These are phyloP conservation scores for Thraustotheca clavata DNA, from an alignment of 352 stramenopile species.

Conservation along the genomic window DNA sequence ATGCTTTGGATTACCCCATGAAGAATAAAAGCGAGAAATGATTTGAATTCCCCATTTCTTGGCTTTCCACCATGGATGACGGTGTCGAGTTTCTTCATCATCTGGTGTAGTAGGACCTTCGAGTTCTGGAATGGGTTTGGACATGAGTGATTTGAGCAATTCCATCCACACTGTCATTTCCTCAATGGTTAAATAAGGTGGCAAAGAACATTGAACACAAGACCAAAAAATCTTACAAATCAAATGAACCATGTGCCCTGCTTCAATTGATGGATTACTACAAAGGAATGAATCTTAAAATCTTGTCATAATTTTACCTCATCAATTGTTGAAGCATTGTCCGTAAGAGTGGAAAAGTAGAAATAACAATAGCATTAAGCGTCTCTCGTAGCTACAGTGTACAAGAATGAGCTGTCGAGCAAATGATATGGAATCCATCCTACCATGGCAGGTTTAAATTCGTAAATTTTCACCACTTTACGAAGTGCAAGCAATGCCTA, in stretches of 20 bases:
- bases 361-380: slow-evolving; percentile 88
- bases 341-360: slow-evolving; percentile 90
- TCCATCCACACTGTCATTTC: slow-evolving; percentile 66
- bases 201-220: slow-evolving; percentile 76
- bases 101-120: slow-evolving; percentile 40
- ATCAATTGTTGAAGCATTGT: slow-evolving; percentile 83
- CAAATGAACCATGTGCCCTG: slow-evolving; percentile 87
- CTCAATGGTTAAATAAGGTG: slow-evolving; percentile 38
- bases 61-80: slow-evolving; percentile 83
- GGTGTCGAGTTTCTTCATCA: slow-evolving; percentile 51
- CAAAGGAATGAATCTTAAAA: too few relatives aligned
- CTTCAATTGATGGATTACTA: slow-evolving; percentile 85
- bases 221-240: slow-evolving; percentile 88
- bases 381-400: slow-evolving; percentile 53
- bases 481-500: slow-evolving; percentile 91
- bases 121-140: slow-evolving; percentile 54
- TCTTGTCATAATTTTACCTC: slow-evolving; percentile 31
- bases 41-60: slow-evolving; percentile 88
- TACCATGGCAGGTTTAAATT: slow-evolving; percentile 92
- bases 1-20: slow-evolving; percentile 59
- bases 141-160: slow-evolving; percentile 34
- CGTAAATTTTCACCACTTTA: slow-evolving; percentile 97
- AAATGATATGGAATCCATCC: neutral
- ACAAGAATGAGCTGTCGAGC: neutral
- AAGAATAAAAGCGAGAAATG: slow-evolving; percentile 70